These are phyloP conservation scores for Pythium apleroticum DNA, from an alignment of 352 stramenopile genomes.

Conservation along the genomic window DNA sequence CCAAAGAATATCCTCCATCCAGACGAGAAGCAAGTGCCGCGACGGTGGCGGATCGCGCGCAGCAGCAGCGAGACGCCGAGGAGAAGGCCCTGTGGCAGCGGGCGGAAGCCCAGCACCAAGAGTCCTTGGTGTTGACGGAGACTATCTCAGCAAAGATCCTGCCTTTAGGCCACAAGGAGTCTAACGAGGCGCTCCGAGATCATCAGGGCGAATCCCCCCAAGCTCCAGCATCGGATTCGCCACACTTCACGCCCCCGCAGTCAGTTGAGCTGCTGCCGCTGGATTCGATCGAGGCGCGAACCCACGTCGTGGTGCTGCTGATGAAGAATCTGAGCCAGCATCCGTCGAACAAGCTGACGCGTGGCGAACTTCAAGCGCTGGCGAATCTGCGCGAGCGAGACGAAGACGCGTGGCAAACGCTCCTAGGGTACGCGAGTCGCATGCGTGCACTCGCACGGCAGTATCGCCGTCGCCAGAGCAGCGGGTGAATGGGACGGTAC, in stretches of 20 bases:
- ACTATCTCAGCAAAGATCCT: conserved; percentile 32
- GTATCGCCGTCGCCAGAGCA: not conserved
- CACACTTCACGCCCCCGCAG: not conserved
- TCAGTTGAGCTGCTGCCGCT: conserved; percentile 10
- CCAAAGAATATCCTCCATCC: not conserved
- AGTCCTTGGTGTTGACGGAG: conserved; percentile 37
- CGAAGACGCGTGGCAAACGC: conserved; percentile 1
- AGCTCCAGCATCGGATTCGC: no score
- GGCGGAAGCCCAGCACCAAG: conserved; percentile 21
- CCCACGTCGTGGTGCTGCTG: conserved; percentile 36
- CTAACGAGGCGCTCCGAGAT: not conserved
- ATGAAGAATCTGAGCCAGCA: conserved; percentile 45
- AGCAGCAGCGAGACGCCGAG: conserved; percentile 10
- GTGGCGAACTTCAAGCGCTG: conserved; percentile 23
- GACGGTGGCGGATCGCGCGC: not conserved
- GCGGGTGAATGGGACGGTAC: not conserved
- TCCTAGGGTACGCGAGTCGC: conserved; percentile 14
- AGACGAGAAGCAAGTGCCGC: not conserved
- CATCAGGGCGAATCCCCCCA: not conserved
- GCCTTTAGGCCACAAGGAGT: not conserved
- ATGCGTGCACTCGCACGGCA: conserved; percentile 15
- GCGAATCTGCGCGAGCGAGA: conserved; percentile 8
- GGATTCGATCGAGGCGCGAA: conserved; percentile 23
- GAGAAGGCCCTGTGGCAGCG: conserved; percentile 34
- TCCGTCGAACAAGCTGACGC: conserved; percentile 29